Evolutionary conservation across 192 early-diverging fungal species (phyloP), one percentile per base, ranked within the genome.

Genomic region (Phlyctochytrium arcticum): DNA sequence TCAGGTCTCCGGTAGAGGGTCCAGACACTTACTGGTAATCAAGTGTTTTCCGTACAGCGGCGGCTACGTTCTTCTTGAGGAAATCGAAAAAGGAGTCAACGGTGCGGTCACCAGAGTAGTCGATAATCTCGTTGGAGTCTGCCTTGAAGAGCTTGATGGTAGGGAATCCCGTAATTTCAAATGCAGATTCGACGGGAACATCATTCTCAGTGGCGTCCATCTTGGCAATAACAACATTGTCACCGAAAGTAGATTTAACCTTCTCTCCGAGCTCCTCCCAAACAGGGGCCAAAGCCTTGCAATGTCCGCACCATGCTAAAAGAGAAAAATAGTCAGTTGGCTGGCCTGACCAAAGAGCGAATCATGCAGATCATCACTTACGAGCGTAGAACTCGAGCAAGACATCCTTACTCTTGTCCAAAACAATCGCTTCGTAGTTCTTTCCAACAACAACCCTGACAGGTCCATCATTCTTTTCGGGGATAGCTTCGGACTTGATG

Each of bases 31-130:
- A 81, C 80, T 90, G 59, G 75, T 80, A 70, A 96, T 98, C 26
- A 98, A 80, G 63, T 96, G 95, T 75, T 98, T 98, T 60, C 95
- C 95, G 72, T 98, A 98, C n/a, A n/a, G n/a, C n/a, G n/a, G n/a
- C n/a, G n/a, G n/a, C n/a, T 31, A 75, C 87, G 66, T 95, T 89
- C 71, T 83, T 76, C 55, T 83, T 79, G 35, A 98, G 62, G 68
- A 96, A 98, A 56, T 84, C 76, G 51, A 89, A 54, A 55, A 98
- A 76, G 31, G 77, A 79, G 55, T 90, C 92, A 36, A 91, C 53
- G 36, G 86, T 80, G 60, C 96, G 89, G 74, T 92, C 85, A 55
- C 95, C 78, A 35, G 84, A 72, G 81, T 91, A 98, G 70, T 89
- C 82, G 51, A 94, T 79, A 56, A 90, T 76, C 50, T 88, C 85